Evolutionary conservation across 805 yeast genomes (phyloP).

Genomic region (Suhomyces emberorum): DNA sequence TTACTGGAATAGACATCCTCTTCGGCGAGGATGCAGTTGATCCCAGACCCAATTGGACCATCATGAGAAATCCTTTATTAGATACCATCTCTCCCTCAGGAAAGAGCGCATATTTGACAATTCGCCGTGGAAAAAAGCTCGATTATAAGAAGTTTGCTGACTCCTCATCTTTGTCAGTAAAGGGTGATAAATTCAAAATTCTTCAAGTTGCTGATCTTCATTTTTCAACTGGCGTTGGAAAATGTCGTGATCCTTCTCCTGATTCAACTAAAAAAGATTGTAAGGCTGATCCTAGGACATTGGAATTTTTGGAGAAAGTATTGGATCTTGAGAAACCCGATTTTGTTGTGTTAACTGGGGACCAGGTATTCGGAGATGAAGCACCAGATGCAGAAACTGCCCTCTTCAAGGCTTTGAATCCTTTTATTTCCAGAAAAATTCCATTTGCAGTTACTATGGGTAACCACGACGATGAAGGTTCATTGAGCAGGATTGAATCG

Average conservation of each 20-base stretch:
- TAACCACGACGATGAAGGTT: conserved; percentile 92
- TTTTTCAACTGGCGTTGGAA: conserved; percentile 79
- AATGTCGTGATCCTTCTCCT: conserved; percentile 74
- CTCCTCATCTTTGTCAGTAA: conserved; percentile 33
- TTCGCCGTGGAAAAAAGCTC: conserved; percentile 32
- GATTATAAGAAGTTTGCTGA: conserved; percentile 27
- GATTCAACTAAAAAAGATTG: conserved; percentile 48
- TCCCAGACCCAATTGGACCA: conserved; percentile 70
- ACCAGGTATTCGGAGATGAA: conserved; percentile 79
- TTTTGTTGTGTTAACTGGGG: conserved; percentile 84
- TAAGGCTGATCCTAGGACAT: conserved; percentile 74
- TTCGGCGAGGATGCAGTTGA: conserved; percentile 74
- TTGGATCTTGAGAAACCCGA: conserved; percentile 80
- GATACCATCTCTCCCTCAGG: conserved; percentile 19
- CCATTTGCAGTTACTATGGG: conserved; percentile 90
- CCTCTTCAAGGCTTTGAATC: conserved; percentile 68
- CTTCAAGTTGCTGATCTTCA: conserved; percentile 91
- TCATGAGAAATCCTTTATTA: conserved; percentile 19
- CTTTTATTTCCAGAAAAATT: conserved; percentile 61
- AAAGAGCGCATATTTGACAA: conserved; percentile 28
- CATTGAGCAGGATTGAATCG: conserved; percentile 54
- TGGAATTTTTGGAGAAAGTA: conserved; percentile 55
- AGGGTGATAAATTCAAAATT: conserved; percentile 62
- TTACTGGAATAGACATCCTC: conserved; percentile 63
- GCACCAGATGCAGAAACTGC: conserved; percentile 83